Conservation (phyloP, 2,329 filamentous ascomycete genomes). For the Paracamarosporium sp. region DNA sequence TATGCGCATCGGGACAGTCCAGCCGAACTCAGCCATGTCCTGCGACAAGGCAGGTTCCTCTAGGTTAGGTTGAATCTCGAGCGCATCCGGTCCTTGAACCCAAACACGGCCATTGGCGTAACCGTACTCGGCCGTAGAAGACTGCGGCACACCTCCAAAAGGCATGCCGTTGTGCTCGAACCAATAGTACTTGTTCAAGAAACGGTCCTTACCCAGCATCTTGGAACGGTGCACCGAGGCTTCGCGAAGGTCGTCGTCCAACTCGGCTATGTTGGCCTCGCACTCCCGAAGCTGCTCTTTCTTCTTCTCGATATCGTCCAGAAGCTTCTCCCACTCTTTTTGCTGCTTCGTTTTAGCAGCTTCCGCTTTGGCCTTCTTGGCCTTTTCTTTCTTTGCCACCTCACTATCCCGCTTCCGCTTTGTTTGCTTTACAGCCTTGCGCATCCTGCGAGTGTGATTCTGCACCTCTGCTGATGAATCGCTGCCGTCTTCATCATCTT, state of each 20-base stretch:
- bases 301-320: slow-evolving; percentile 89
- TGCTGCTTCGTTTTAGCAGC: slow-evolving; percentile 73
- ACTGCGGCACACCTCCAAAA: slow-evolving; percentile 83
- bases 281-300: slow-evolving; percentile 80
- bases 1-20: slow-evolving; percentile 87
- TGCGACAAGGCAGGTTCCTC: slow-evolving; percentile 71
- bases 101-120: slow-evolving; percentile 96
- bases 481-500: slow-evolving; percentile 73
- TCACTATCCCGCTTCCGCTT: slow-evolving; percentile 76
- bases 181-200: slow-evolving; percentile 99
- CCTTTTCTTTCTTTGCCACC: slow-evolving; percentile 67
- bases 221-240: slow-evolving; percentile 91
- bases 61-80: slow-evolving; percentile 67
- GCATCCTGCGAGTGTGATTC: slow-evolving; percentile 65
- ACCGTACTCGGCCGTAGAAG: slow-evolving; percentile 83
- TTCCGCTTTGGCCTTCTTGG: slow-evolving; percentile 66
- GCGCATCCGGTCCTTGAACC: slow-evolving; percentile 92
- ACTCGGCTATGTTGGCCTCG: slow-evolving; percentile 82
- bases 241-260: slow-evolving; percentile 92
- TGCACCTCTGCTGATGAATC: slow-evolving; percentile 60
- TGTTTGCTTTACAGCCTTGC: slow-evolving; percentile 66
- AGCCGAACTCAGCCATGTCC: slow-evolving; percentile 78
- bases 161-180: slow-evolving; percentile 99
- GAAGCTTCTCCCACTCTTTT: slow-evolving; percentile 85
- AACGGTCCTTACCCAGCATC: slow-evolving; percentile 90